Conservation (phyloP, 768 basidiomycete species). For the Rhizopogon rudus region DNA sequence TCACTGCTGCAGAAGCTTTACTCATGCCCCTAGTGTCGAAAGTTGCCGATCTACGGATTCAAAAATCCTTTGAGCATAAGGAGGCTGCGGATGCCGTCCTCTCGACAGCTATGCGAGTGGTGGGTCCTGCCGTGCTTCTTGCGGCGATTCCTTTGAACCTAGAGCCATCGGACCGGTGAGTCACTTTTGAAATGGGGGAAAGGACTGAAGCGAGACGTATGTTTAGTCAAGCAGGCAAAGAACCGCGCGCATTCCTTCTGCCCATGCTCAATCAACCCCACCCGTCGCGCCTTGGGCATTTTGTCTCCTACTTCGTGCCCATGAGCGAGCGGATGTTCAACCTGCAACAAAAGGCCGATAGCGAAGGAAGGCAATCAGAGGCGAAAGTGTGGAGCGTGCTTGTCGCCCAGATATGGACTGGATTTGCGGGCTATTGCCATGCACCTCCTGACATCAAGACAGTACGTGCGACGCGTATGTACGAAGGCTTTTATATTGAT, state of each 20-base stretch:
- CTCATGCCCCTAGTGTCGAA: constrained; percentile 64
- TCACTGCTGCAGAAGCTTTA: constrained; percentile 63
- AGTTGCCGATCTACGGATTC: constrained; percentile 67
- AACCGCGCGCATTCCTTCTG: constrained; percentile 88
- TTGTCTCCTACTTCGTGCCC: constrained; percentile 87
- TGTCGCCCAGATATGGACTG: constrained; percentile 90
- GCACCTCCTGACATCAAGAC: constrained; percentile 68
- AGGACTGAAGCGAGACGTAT: constrained; percentile 3
- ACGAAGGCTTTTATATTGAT: constrained; percentile 1
- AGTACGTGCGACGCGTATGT: constrained; percentile 33
- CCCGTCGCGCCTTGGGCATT: constrained; percentile 78
- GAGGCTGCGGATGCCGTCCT: constrained; percentile 80
- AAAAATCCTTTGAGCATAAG: constrained; percentile 87
- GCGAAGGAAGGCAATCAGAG: constrained; percentile 69
- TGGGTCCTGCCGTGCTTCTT: constrained; percentile 82
- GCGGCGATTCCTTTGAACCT: constrained; percentile 78
- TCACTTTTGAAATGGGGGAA: constrained; percentile 3
- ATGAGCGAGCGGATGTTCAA: constrained; percentile 92
- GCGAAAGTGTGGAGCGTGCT: constrained; percentile 95
- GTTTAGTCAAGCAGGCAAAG: constrained; percentile 59
- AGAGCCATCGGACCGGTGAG: constrained; percentile 74
- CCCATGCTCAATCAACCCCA: constrained; percentile 82
- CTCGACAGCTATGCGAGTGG: constrained; percentile 73
- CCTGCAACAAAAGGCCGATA: constrained; percentile 74
- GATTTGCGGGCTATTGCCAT: constrained; percentile 88